Evolutionary conservation across 352 stramenopile species (phyloP).

Genomic region (Phytophthora citrophthora): DNA sequence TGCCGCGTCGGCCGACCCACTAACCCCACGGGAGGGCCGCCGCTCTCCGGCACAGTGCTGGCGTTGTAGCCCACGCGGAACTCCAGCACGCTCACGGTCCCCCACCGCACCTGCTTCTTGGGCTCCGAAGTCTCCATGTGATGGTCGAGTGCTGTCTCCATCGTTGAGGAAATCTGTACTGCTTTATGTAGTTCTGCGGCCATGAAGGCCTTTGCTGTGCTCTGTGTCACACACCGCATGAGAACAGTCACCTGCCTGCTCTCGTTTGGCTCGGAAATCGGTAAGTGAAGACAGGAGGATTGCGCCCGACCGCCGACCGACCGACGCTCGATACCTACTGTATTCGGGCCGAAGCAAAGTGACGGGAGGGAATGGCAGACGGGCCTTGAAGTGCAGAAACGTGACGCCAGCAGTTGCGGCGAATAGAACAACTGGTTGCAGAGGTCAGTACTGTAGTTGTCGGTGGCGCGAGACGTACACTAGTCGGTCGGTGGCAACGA

Average conservation of each 20-base stretch:
- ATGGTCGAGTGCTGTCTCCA: conserved; percentile 4
- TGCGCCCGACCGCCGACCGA: conserved; percentile 1
- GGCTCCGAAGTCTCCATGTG: conserved; percentile 1
- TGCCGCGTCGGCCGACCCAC: conserved; percentile 42
- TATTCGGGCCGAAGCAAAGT: conserved; percentile 10
- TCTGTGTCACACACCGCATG: too few species aligned
- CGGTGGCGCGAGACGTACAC: background rate
- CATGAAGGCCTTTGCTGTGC: too few species aligned
- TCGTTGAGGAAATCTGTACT: background rate
- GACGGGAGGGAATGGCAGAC: background rate
- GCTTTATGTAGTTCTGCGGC: background rate
- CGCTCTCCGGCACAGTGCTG: conserved; percentile 49
- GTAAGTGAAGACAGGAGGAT: conserved; percentile 16
- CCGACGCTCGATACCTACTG: background rate
- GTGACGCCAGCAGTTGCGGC: conserved; percentile 17
- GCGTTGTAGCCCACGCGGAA: conserved; percentile 62
- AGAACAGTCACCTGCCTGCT: background rate
- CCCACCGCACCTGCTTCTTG: conserved; percentile 54
- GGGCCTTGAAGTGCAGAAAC: background rate
- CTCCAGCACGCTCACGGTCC: conserved; percentile 49
- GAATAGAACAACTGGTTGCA: conserved; percentile 18
- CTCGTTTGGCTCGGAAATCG: background rate
- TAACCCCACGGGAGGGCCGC: conserved; percentile 59
- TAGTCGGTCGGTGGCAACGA: conserved; percentile 5
- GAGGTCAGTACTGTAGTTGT: background rate